These are phyloP conservation scores for Auxenochlorella protothecoides DNA, from an alignment of 139 green algal genomes.

Conservation along the genomic window DNA sequence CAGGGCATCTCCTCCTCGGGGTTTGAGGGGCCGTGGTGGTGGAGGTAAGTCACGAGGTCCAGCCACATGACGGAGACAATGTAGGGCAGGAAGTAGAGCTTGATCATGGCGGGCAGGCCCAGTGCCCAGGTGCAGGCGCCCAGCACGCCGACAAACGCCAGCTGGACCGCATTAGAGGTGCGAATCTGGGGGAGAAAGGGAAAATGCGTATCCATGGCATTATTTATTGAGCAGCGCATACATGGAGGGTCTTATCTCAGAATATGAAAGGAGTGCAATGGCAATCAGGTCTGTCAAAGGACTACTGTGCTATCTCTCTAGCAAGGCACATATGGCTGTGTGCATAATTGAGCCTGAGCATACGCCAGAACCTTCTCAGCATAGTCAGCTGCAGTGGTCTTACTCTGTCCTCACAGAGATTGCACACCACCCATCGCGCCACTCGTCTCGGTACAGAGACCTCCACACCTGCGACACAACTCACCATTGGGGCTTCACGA, in stretches of 20 bases:
- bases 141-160: constrained; percentile 72
- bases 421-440: too few relatives aligned
- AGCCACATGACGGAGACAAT: constrained; percentile 85
- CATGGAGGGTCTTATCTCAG: too few relatives aligned
- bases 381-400: too few relatives aligned
- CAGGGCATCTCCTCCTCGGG: constrained; percentile 75
- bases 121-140: constrained; percentile 54
- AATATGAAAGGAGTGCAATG: too few relatives aligned
- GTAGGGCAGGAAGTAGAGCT: constrained; percentile 89
- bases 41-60: constrained; percentile 92
- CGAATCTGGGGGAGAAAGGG: background rate
- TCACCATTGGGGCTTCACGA: constrained; percentile 45
- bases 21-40: constrained; percentile 78
- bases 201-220: background rate
- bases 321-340: too few relatives aligned
- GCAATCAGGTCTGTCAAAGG: too few relatives aligned
- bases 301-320: too few relatives aligned
- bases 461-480: background rate
- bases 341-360: too few relatives aligned
- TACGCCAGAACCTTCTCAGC: too few relatives aligned
- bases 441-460: too few relatives aligned
- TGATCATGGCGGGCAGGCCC: constrained; percentile 67
- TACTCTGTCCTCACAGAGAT: too few relatives aligned
- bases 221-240: background rate
- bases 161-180: constrained; percentile 71